phyloP scores from a whole-genome alignment of 257 asterid species.

The Linderniella brevidens region DNA sequence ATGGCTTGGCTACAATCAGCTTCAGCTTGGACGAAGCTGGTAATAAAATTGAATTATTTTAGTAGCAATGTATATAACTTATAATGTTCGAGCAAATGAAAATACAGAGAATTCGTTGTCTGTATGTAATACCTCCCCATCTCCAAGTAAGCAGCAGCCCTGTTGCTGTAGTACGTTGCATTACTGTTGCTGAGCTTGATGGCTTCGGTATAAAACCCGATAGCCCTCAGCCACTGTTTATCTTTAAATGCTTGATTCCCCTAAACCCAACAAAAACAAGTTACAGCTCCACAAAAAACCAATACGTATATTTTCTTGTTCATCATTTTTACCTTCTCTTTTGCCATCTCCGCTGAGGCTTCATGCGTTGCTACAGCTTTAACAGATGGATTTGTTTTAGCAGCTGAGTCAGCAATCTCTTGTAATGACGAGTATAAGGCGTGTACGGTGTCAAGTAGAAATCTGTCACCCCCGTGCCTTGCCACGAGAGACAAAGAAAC shows the following conservation, averaged over 20 bases:
- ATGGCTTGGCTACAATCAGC: slow-evolving; percentile 78
- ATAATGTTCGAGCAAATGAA: too few species aligned
- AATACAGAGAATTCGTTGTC: too few species aligned
- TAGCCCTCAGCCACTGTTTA: slow-evolving; percentile 77
- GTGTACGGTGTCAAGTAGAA: slow-evolving; percentile 66
- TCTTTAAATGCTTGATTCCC: slow-evolving; percentile 95
- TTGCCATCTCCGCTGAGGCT: slow-evolving; percentile 81
- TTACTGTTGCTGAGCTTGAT: slow-evolving; percentile 63
- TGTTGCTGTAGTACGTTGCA: slow-evolving; percentile 80
- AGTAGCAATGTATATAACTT: too few species aligned
- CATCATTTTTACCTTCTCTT: slow-evolving; percentile 47
- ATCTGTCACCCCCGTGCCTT: slow-evolving; percentile 82
- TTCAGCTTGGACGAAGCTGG: slow-evolving; percentile 76
- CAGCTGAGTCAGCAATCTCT: slow-evolving; percentile 38
- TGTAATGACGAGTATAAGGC: slow-evolving; percentile 42
- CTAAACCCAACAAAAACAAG: too few species aligned
- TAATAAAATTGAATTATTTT: slow-evolving; percentile 32
- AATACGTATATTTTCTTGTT: too few species aligned
- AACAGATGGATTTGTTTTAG: slow-evolving; percentile 31
- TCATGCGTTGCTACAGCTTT: slow-evolving; percentile 38
- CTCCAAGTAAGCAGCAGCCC: slow-evolving; percentile 92
- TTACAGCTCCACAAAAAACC: too few species aligned
- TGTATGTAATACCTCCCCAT: slow-evolving; percentile 36
- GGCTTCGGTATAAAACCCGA: slow-evolving; percentile 86
- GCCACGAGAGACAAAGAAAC: slow-evolving; percentile 77